These are phyloP conservation scores for Actinomortierella ambigua DNA, from an alignment of 371 early-diverging fungal genomes.

Conservation along the genomic window DNA sequence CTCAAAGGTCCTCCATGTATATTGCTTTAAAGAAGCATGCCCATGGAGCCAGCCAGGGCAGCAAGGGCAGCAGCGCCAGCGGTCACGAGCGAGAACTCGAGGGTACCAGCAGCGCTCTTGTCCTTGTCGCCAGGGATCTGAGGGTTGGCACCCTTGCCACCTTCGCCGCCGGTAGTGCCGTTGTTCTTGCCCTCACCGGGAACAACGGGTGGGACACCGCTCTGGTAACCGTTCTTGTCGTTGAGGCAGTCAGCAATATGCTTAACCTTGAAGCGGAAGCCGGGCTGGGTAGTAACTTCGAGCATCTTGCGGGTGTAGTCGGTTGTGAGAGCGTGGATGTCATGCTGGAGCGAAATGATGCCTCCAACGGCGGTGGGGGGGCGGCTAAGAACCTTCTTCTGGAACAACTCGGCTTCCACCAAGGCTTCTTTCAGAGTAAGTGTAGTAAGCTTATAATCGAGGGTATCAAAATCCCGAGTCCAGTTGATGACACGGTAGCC, in stretches of 20 bases:
- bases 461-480: constrained; percentile 6
- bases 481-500: constrained; percentile 53
- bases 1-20: no score
- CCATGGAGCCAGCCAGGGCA: no score
- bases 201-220: background rate
- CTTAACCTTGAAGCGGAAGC: constrained; percentile 21
- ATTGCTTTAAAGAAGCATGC: no score
- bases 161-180: background rate
- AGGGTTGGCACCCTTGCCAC: constrained; percentile 1
- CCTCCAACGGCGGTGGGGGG: no score
- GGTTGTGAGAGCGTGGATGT: constrained; percentile 17
- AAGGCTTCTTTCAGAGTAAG: background rate
- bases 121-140: no score
- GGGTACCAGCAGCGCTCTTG: no score
- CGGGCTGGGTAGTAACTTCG: constrained; percentile 6
- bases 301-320: constrained; percentile 12
- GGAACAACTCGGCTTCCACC: background rate
- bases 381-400: no score
- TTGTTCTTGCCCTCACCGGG: background rate
- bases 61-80: no score
- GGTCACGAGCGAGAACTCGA: no score
- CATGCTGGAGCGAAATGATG: constrained; percentile 33
- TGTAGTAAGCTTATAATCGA: background rate
- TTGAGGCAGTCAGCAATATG: constrained; percentile 21
- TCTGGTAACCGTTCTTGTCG: constrained; percentile 16